Percentiles rank a stretch among this genome's conserved stretches.
Evolutionary conservation across 2,329 filamentous ascomycete genomes (phyloP).

Genomic region (Ascomycota sp.): DNA sequence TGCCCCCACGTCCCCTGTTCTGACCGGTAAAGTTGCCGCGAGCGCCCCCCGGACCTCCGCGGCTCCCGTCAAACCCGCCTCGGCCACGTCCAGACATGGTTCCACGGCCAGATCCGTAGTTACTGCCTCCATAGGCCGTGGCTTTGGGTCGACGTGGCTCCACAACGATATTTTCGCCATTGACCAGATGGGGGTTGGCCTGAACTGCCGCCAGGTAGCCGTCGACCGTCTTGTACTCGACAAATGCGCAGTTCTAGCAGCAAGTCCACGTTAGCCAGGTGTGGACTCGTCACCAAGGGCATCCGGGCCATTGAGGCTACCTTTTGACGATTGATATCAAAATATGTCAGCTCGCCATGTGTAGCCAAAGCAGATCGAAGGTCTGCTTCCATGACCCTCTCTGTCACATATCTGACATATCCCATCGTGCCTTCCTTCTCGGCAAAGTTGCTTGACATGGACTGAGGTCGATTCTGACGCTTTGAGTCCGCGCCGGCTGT

Average conservation of each 20-base stretch:
- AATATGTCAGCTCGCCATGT: conserved; percentile 48
- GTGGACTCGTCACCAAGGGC: conserved; percentile 1
- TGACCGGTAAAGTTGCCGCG: conserved; percentile 49
- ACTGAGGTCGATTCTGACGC: conserved; percentile 55
- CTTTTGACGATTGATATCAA: conserved; percentile 66
- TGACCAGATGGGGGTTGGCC: conserved; percentile 69
- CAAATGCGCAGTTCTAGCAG: conserved; percentile 76
- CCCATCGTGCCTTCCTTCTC: conserved; percentile 61
- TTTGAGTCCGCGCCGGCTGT: conserved; percentile 67
- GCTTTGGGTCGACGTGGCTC: conserved; percentile 72
- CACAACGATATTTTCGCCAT: conserved; percentile 60
- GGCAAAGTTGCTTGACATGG: conserved; percentile 30
- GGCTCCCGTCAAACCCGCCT: conserved; percentile 37
- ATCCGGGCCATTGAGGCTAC: conserved; percentile 20
- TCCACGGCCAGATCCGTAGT: conserved; percentile 39
- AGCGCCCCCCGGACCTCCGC: conserved; percentile 36
- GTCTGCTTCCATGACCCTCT: conserved; percentile 57
- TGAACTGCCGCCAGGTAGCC: conserved; percentile 65
- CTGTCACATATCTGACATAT: conserved; percentile 89
- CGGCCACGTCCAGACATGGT: conserved; percentile 39
- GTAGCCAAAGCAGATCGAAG: conserved; percentile 48
- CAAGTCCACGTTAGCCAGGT: too few relatives aligned
- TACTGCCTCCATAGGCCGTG: conserved; percentile 45
- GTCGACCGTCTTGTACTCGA: conserved; percentile 66
- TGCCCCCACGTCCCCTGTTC: conserved; percentile 42